Percentiles rank a stretch among this genome's conserved stretches.
phyloP scores from a whole-genome alignment of 73 alveolate species.

The Durusdinium trenchii region DNA sequence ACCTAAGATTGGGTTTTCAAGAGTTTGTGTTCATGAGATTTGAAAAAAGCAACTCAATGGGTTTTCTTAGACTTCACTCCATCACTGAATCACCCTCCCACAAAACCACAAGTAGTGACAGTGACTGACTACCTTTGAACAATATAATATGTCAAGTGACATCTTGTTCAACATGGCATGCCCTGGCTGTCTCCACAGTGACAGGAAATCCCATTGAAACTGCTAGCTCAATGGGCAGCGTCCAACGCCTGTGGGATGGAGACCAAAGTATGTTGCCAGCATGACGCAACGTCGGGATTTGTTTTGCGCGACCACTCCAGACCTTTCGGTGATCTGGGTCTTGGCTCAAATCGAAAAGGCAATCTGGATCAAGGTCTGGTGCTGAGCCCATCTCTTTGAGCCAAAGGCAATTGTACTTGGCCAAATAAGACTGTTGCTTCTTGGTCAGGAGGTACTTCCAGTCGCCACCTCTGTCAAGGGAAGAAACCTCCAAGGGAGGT shows the following conservation, averaged over 20 bases:
- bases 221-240: neutral
- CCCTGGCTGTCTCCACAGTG: neutral
- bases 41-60: no score
- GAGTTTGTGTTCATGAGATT: no score
- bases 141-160: no score
- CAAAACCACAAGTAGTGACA: no score
- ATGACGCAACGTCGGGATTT: slow-evolving; percentile 8
- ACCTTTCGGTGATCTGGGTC: slow-evolving; percentile 40
- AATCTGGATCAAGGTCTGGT: neutral
- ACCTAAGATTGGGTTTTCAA: no score
- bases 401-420: neutral
- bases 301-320: neutral
- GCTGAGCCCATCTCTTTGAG: neutral
- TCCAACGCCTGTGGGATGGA: neutral
- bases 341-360: neutral
- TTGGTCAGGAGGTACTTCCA: slow-evolving; percentile 8
- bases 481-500: neutral
- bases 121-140: no score
- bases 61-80: no score
- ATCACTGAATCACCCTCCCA: no score
- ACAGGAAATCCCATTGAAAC: neutral
- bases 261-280: neutral
- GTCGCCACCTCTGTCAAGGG: neutral
- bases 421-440: neutral
- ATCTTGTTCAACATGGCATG: neutral